Evolutionary conservation across 1,284 basidiomycete species (phyloP), one percentile per base, ranked within the genome.

Genomic region (Cutaneotrichosporon sp.): DNA sequence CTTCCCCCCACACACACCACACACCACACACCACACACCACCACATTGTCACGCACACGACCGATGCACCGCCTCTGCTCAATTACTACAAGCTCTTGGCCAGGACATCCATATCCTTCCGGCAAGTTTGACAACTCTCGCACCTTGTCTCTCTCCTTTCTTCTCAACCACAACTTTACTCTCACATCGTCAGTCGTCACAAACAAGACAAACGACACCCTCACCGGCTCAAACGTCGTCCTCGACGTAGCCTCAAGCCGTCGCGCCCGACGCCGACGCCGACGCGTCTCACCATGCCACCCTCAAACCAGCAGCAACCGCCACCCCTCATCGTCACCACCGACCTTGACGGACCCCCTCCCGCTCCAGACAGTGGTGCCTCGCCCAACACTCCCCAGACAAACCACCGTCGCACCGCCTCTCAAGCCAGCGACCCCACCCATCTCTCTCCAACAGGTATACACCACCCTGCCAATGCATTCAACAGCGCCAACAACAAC

Each of bases 291-390:
- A 40, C 46, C 37, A 48, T 48, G 43, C 43, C 52, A 54, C 40
- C 41, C 48, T 53, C 26, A 30, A 30, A 30, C 26, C 26, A 30
- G 55, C 42, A 46, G 26, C 47, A 62, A 2, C 47, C 59, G 4
- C 65, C 67, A 4, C 68, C 65, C 9, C 46, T 62, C 37, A 70
- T 70, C 58, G 62, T 70, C 51, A 70, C 68, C 4, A 70, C 68
- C 41, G 68, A 70, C 54, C 60, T 66, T 14, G 64, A 65, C 46
- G 56, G 57, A 0, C 51, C 58, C 14, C 21, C 52, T n/a, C 51
- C 53, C 4, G 17, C 38, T 13, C 20, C 49, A 23, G 55, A 45
- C 1, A 39, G 46, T 22, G 33, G 47, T 22, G 33, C 39, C 8
- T 44, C 51, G 2, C 54, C 62, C 2, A 38, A 35, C 17, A 55